Evolutionary conservation across 202 grass and related monocot species (phyloP).

Genomic region (Dendrocalamus latiflorus): DNA sequence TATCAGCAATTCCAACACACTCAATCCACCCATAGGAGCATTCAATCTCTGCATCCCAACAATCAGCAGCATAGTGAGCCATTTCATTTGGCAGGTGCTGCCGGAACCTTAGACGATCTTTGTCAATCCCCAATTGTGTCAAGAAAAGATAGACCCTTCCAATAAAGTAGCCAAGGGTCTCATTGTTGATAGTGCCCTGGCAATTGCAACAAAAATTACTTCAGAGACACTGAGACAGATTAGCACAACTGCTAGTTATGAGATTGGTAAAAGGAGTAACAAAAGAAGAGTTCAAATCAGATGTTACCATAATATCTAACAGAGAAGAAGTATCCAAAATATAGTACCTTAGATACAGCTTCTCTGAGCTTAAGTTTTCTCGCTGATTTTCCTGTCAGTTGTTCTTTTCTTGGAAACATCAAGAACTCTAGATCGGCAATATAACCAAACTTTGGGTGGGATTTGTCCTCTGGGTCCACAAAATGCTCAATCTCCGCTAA

Average conservation of each 20-base stretch:
- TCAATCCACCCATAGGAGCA: slow-evolving; percentile 96
- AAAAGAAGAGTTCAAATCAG: background rate
- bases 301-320: background rate
- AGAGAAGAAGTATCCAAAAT: slow-evolving; percentile 5
- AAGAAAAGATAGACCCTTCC: slow-evolving; percentile 87
- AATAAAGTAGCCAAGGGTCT: slow-evolving; percentile 88
- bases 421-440: slow-evolving; percentile 65
- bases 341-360: slow-evolving; percentile 61
- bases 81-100: slow-evolving; percentile 94
- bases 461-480: slow-evolving; percentile 94
- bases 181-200: slow-evolving; percentile 80
- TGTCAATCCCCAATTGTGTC: slow-evolving; percentile 75
- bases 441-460: slow-evolving; percentile 82
- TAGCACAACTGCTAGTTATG: background rate
- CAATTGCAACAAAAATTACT: background rate
- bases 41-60: slow-evolving; percentile 95
- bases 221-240: slow-evolving; percentile 15
- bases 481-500: slow-evolving; percentile 94
- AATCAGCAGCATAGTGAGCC: slow-evolving; percentile 96
- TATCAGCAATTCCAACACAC: slow-evolving; percentile 97
- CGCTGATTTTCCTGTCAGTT: slow-evolving; percentile 55
- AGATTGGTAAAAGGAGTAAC: background rate
- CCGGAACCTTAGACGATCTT: slow-evolving; percentile 72
- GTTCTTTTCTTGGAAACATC: slow-evolving; percentile 80
- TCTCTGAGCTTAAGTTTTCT: slow-evolving; percentile 38